Base-by-base conservation (phyloP, 164 flowering plant genomes). In the Vitis rotundifolia region DNA sequence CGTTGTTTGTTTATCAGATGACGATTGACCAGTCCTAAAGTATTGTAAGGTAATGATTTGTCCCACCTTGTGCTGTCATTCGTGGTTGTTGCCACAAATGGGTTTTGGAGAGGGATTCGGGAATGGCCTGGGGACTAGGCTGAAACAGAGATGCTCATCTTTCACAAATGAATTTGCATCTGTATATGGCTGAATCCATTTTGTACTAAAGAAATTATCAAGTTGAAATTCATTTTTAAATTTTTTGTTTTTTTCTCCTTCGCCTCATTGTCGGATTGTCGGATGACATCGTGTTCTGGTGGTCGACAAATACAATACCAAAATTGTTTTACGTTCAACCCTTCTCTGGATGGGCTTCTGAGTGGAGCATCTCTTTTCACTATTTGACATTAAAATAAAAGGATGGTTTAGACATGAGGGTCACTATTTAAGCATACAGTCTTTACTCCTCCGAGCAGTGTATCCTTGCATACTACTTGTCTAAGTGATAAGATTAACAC, bases 1-100 rank as follows among this genome's bases (percentile, higher is more conserved):
- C 6, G 66, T 87, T 13, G 89, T 89, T 61, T 90, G 80, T 73
- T 74, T 88, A 59, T 88, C 94, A 0, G 88, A 84, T 73, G 91
- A 88, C 73, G 92, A 88, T 52, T 83, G 78, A 82, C 59, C 13
- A 63, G 16, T 59, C 11, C 52, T 60, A 49, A 47, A 59, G 7
- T 29, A 14, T 16, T 59, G 16, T 31, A 49, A 7, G 12, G 9
- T 58, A 51, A 12, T 64, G 58, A 31, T 58, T 55, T 55, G 50
- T 64, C 28, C 49, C 11, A 49, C 16, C 28, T 8, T 31, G 6
- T 51, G 47, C 67, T n/a, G n/a, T n/a, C 56, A 51, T 51, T 12
- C 12, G 54, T 12, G 26, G 26, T 22, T 22, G 26, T 22, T 22
- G 26, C 26, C 26, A 22, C 26, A 22, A 22, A 22, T 22, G 26